Base-by-base conservation (phyloP, 1,284 basidiomycete species). In the Apiotrichum siamense region DNA sequence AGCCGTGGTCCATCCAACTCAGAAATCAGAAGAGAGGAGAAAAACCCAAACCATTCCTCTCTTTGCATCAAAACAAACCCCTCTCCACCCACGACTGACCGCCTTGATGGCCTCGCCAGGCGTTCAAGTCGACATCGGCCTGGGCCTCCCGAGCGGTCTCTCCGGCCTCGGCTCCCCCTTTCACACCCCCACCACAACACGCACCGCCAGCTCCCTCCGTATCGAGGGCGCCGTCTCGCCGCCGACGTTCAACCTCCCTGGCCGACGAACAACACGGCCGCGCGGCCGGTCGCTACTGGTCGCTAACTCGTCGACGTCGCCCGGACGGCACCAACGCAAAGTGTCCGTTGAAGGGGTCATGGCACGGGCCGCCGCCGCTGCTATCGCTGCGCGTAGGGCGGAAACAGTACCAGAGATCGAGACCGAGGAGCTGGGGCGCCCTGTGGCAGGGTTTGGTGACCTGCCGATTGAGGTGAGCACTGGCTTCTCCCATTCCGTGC, bases 401-500 rank as follows among this genome's bases (percentile, higher is more conserved):
- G 5, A 33, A 10, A 33, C 3, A 21, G 36, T 3, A 37, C 20
- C 12, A 10, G 18, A 37, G 35, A 21, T 17, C 15, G 42, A 40
- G 32, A 20, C 35, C 24, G 21, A 38, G 33, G 20, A n/a, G 20
- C 29, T 31, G 3, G 7, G 20, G 20, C 13, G 7, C 15, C 39
- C 32, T 17, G 18, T 39, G n/a, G 40, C 44, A 10, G 49, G 54
- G 24, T 46, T 63, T 18, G 48, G 41, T 10, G 57, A 61, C 43
- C 55, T 66, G 12, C 60, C 64, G 3, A 32, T 54, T 17, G 64
- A 66, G 50, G 64, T 66, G 21, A 47, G 45, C 40, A n/a, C 27
- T 45, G 23, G 20, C 9, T 26, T 33, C 17, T n/a, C 17, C 7
- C 17, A 7, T 12, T 15, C 18, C 12, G 10, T 35, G 7, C 17